Evolutionary conservation across 768 basidiomycete species (phyloP).

Genomic region (Collybiopsis luxurians): DNA sequence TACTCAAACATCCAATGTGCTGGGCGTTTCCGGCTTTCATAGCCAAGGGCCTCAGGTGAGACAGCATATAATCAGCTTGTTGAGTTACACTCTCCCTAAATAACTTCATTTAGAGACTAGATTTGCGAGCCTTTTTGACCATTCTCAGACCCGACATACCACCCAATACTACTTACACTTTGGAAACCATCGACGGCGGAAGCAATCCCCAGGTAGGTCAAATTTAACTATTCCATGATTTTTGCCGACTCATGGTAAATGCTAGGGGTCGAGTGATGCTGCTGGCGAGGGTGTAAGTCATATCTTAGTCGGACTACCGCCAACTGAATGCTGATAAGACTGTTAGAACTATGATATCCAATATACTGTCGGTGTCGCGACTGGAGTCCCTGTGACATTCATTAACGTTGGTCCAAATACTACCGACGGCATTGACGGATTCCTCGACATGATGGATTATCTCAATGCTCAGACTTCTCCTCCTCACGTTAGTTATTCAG

Average conservation of each 20-base stretch:
- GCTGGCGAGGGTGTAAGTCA: conserved; percentile 33
- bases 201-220: neutral
- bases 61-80: neutral
- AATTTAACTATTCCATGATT: no score
- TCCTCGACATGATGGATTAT: conserved; percentile 30
- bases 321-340: neutral
- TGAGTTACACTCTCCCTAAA: neutral
- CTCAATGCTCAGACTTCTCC: conserved; percentile 20
- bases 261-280: conserved; percentile 23
- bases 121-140: conserved; percentile 22
- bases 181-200: conserved; percentile 34
- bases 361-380: conserved; percentile 35
- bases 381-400: conserved; percentile 30
- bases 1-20: conserved; percentile 22
- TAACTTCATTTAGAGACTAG: conserved; percentile 14
- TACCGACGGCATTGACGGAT: conserved; percentile 28
- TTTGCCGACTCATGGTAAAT: conserved; percentile 14
- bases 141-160: conserved; percentile 29
- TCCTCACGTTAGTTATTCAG: conserved; percentile 29
- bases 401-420: conserved; percentile 28
- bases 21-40: conserved; percentile 31
- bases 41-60: conserved; percentile 28
- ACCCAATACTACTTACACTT: conserved; percentile 28
- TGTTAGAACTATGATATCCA: conserved; percentile 27
- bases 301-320: neutral